Evolutionary conservation across 192 early-diverging fungal species (phyloP), one percentile per base, ranked within the genome.

Genomic region (Coemansia sp.): DNA sequence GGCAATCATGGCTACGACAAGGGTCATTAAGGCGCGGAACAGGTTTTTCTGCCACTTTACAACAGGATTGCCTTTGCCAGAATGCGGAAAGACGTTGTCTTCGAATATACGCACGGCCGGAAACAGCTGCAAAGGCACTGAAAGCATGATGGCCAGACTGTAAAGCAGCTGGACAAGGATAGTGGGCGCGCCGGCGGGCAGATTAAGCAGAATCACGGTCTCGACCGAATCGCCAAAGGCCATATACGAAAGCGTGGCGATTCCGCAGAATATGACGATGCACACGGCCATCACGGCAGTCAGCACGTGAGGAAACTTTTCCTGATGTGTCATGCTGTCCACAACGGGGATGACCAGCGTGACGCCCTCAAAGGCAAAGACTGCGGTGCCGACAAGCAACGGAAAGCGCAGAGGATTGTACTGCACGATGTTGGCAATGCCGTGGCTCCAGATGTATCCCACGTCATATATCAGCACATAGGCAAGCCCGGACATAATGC

Each of bases 61-160:
- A 22, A 86, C 57, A 11, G 61, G 81, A 59, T 87, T 87, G 62
- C 83, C 74, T 71, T 96, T 96, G 55, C 95, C 95, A 26, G 89
- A 91, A 67, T 86, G 82, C 8, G 87, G 77, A 59, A 95, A 96
- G 12, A 96, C 43, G n/a, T 85, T 92, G 43, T 87, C 88, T 65
- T 98, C 94, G 61, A 89, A 88, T 68, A 98, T 98, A 57, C 93
- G 89, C 62, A 96, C 92, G 7, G 93, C 91, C 1, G 96, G 94
- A 76, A 97, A 98, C 52, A 95, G 83, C 51, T 91, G 91, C 39
- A 98, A 80, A 1, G 96, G 96, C 55, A 96, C 94, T 6, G 93
- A 94, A n/a, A 97, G 81, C 79, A 93, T 87, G 64, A 98, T 98
- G 23, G 96, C 94, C 51, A 97, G 75, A 25, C 91, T 89, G 71